Percentiles rank a stretch among this genome's conserved stretches.
Conservation (phyloP, 306 rosid species). For the Cicer yamashitae region DNA sequence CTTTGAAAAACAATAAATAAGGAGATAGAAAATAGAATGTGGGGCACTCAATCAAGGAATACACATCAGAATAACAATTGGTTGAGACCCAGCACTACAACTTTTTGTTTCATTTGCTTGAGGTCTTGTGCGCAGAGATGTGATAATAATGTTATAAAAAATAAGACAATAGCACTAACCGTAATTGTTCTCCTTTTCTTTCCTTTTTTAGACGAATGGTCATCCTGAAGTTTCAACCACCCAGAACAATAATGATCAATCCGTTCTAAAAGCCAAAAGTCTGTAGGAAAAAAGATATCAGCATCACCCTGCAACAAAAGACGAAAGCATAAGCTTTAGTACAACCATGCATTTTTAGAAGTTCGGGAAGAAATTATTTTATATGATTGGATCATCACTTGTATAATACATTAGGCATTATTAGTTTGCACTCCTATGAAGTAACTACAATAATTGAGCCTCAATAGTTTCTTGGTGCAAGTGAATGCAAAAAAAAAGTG, state of each 20-base stretch:
- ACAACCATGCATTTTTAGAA: slow-evolving; percentile 2
- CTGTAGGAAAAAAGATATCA: slow-evolving; percentile 94
- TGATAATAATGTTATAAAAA: slow-evolving; percentile 19
- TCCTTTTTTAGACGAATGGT: slow-evolving; percentile 66
- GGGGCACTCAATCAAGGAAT: slow-evolving; percentile 9
- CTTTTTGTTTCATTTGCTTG: slow-evolving; percentile 27
- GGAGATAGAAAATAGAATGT: not conserved
- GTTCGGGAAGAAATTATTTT: slow-evolving; percentile 22
- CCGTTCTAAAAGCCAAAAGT: slow-evolving; percentile 82
- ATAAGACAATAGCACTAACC: slow-evolving; percentile 54
- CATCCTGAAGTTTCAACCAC: slow-evolving; percentile 62
- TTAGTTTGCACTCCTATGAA: slow-evolving; percentile 4
- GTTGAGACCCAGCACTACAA: slow-evolving; percentile 1
- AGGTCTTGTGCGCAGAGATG: not conserved
- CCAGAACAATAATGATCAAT: slow-evolving; percentile 95
- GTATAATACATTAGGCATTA: slow-evolving; percentile 3
- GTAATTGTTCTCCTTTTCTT: slow-evolving; percentile 85
- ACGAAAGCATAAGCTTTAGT: slow-evolving; percentile 36
- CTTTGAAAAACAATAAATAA: slow-evolving; percentile 1
- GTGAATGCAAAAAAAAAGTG: slow-evolving; percentile 18
- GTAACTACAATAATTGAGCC: slow-evolving; percentile 10
- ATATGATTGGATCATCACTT: slow-evolving; percentile 11
- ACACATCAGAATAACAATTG: slow-evolving; percentile 14
- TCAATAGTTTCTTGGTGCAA: slow-evolving; percentile 13
- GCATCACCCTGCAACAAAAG: slow-evolving; percentile 82